Conservation (phyloP, 345 rosid genomes). For the Brassica juncea region DNA sequence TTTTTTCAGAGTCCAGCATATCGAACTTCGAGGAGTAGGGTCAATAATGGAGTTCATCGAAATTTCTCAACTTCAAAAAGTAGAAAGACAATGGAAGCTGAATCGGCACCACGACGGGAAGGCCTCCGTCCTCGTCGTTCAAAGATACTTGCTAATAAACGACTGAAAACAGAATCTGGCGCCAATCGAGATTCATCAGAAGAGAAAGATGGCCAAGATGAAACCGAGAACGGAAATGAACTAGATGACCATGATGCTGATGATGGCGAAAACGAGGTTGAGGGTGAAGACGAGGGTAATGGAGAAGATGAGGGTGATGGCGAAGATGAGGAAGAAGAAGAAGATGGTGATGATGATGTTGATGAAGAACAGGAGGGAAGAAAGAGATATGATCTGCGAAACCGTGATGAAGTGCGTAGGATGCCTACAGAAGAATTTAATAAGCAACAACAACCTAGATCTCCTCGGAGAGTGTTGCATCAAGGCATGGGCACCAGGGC, state of each 20-base stretch:
- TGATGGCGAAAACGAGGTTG: constrained; percentile 72
- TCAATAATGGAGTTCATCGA: constrained; percentile 55
- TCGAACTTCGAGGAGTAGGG: constrained; percentile 60
- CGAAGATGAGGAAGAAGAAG: constrained; percentile 69
- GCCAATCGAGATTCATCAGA: constrained; percentile 71
- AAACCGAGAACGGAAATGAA: constrained; percentile 78
- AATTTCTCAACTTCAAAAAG: constrained; percentile 61
- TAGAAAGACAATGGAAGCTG: constrained; percentile 53
- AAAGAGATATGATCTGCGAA: constrained; percentile 93
- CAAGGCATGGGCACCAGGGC: constrained; percentile 94
- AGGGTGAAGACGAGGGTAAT: constrained; percentile 76
- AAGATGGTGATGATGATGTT: constrained; percentile 49
- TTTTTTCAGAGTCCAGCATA: constrained; percentile 64
- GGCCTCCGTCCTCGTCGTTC: constrained; percentile 96
- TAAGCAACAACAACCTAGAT: constrained; percentile 73
- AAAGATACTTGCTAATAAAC: constrained; percentile 52
- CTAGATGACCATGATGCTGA: constrained; percentile 64
- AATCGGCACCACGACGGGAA: constrained; percentile 86
- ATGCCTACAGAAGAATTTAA: constrained; percentile 65
- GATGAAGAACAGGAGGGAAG: constrained; percentile 83
- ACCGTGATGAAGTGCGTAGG: constrained; percentile 92
- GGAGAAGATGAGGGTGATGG: constrained; percentile 70
- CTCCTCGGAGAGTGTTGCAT: constrained; percentile 94
- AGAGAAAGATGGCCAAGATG: constrained; percentile 76
- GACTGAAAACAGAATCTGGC: constrained; percentile 57